Base-by-base conservation (phyloP, 345 rosid species). In the Lumnitzera racemosa region DNA sequence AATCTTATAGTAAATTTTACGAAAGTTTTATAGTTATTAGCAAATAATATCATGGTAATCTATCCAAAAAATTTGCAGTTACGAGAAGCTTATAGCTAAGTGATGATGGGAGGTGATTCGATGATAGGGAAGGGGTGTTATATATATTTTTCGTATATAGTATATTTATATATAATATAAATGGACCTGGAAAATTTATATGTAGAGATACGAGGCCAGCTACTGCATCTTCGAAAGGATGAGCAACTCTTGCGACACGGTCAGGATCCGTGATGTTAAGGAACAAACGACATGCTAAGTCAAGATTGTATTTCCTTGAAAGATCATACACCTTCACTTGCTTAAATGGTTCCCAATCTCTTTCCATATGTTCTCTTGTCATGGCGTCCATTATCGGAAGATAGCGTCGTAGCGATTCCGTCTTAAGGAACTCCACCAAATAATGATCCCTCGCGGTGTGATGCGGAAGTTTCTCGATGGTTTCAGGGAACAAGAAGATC, bases 311-410 rank as follows among this genome's bases (percentile, higher is more conserved):
- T 11, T 27, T 59, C 56, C 67, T 67, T 2, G 47, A 36, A 1
- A 67, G 31, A 2, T 53, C 62, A 51, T 24, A 23, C n/a, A 51
- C 69, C 46, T 49, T 57, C 11, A 55, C 58, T 46, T 66, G 36
- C 12, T 47, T 20, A 36, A 24, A 9, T 0, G 57, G 55, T 3
- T 47, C 36, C 69, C 65, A 67, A 14, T 58, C 46, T 7, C 29
- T 55, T 8, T 62, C 53, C 47, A 68, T 2, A 5, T 62, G 68
- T 3, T 47, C 14, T 20, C 31, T 52, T 15, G 60, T 31, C 49
- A 54, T 27, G 36, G 59, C 47, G 47, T 67, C 70, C 70, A 67
- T 60, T 6, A 60, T n/a, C 4, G 70, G 70, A 17, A 67, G 17
- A 54, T 52, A 60, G 15, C 49, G 29, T n/a, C 20, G 24, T 13